These are phyloP conservation scores for Crassisporium funariophilum DNA, from an alignment of 768 basidiomycete genomes.

Conservation along the genomic window DNA sequence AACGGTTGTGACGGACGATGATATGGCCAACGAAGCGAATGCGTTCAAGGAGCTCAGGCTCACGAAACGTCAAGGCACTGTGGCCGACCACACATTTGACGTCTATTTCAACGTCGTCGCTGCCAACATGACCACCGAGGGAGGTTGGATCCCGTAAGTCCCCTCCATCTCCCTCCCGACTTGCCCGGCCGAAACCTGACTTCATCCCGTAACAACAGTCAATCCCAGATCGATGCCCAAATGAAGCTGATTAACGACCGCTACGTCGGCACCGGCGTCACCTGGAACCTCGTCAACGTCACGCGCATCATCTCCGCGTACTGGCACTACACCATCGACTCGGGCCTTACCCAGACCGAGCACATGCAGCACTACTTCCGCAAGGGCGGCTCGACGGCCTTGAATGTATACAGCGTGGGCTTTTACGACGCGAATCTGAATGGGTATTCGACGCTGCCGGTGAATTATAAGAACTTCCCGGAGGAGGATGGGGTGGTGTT, in stretches of 20 bases:
- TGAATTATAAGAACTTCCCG: slow-evolving; percentile 36
- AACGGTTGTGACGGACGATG: slow-evolving; percentile 21
- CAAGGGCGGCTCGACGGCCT: slow-evolving; percentile 35
- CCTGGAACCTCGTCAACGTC: slow-evolving; percentile 36
- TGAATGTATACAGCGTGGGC: slow-evolving; percentile 43
- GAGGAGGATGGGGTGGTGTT: slow-evolving; percentile 48
- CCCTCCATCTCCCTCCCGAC: neutral
- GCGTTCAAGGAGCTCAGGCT: slow-evolving; percentile 10
- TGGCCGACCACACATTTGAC: slow-evolving; percentile 24
- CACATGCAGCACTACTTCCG: slow-evolving; percentile 40
- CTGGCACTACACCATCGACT: slow-evolving; percentile 44
- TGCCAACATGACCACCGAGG: slow-evolving; percentile 30
- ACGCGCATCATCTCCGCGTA: slow-evolving; percentile 40
- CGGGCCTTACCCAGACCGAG: slow-evolving; percentile 27
- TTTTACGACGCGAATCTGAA: slow-evolving; percentile 32
- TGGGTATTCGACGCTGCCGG: slow-evolving; percentile 53
- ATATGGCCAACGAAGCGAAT: slow-evolving; percentile 14
- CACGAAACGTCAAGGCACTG: slow-evolving; percentile 13
- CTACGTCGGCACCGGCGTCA: slow-evolving; percentile 36
- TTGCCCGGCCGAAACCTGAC: neutral
- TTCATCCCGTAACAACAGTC: slow-evolving; percentile 22
- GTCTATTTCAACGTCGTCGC: slow-evolving; percentile 36
- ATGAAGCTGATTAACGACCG: slow-evolving; percentile 44
- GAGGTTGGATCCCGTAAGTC: slow-evolving; percentile 43
- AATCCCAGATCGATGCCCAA: slow-evolving; percentile 38